Percentiles rank a stretch among this genome's conserved stretches.
phyloP scores from a whole-genome alignment of 2,329 filamentous ascomycete species.

The Sordariomycetes sp. region DNA sequence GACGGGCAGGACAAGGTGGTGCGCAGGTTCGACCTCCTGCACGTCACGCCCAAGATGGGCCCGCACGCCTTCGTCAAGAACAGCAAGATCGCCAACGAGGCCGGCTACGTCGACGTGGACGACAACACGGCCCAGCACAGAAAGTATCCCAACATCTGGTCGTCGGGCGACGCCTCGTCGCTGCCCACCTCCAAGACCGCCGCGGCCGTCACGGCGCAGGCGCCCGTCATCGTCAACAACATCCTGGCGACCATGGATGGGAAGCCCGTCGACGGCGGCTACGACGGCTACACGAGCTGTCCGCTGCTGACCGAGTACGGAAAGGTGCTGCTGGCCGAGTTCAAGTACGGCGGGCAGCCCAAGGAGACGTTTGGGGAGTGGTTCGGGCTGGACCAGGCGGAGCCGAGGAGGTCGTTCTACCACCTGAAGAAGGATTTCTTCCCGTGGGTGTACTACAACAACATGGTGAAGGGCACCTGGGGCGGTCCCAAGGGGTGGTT shows the following conservation, averaged over 20 bases:
- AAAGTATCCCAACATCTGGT: slow-evolving; percentile 49
- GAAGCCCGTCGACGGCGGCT: slow-evolving; percentile 29
- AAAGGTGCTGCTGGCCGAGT: slow-evolving; percentile 55
- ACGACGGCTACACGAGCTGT: slow-evolving; percentile 49
- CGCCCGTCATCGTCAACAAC: slow-evolving; percentile 40
- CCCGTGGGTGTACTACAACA: slow-evolving; percentile 54
- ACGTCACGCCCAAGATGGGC: slow-evolving; percentile 51
- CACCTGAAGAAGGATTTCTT: slow-evolving; percentile 60
- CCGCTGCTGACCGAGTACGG: slow-evolving; percentile 46
- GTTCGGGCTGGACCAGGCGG: slow-evolving; percentile 48
- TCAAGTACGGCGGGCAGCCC: slow-evolving; percentile 53
- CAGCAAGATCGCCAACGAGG: slow-evolving; percentile 43
- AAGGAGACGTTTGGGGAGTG: slow-evolving; percentile 51
- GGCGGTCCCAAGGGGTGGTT: slow-evolving; percentile 47
- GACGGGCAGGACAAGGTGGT: slow-evolving; percentile 33
- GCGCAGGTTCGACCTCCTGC: slow-evolving; percentile 42
- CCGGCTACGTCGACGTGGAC: slow-evolving; percentile 50
- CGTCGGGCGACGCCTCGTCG: slow-evolving; percentile 48
- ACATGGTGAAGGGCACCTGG: slow-evolving; percentile 54
- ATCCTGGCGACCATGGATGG: slow-evolving; percentile 34
- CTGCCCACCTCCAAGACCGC: slow-evolving; percentile 49
- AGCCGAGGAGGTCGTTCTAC: slow-evolving; percentile 48
- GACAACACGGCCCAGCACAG: slow-evolving; percentile 41
- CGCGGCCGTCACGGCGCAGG: slow-evolving; percentile 41
- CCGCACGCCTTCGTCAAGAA: slow-evolving; percentile 44